Evolutionary conservation across 1,284 basidiomycete genomes (phyloP), one percentile per base, ranked within the genome.

Genomic region (Phellopilus nigrolimitatus): DNA sequence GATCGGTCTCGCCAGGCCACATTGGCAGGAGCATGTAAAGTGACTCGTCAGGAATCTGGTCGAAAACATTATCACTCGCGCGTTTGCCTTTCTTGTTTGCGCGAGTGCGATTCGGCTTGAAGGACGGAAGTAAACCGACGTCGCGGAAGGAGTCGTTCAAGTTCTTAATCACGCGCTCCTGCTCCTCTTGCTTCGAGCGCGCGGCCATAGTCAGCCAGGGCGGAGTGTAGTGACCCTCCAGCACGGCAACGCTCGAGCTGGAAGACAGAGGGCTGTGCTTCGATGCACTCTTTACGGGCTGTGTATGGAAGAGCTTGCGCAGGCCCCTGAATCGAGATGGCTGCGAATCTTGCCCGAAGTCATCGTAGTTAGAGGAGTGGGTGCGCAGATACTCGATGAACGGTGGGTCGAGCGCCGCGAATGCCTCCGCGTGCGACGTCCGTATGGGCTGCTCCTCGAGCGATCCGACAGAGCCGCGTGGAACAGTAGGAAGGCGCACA

Each of bases 21-120:
- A 90, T 71, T 3, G 87, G 87, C n/a, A 90, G 70, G 17, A 90
- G 72, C 88, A 90, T 89, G 64, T 84, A 88, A 39, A 88, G 67
- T 22, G 77, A 76, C 17, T 88, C 83, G 3, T 76, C 66, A 0
- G 84, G 82, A 22, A 88, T 73, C 37, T 77, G 71, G 42, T 76
- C 74, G 55, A 89, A 80, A 54, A 87, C 74, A 45, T 81, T 72
- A 17, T 51, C 57, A 38, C 40, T 57, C 28, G n/a, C 27, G n/a
- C 38, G 44, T 33, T 44, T 53, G 7, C 42, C 49, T 25, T 46
- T 46, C 19, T 55, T 55, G 25, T 44, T 51, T 30, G 58, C 56
- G 3, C 61, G 56, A 12, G 48, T 58, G 38, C 62, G 61, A 51
- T 59, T 62, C 30, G 59, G 60, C 49, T 64, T 62, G 42, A 62